These are phyloP conservation scores for Tinospora cordifolia DNA, from an alignment of 164 flowering plant species.

Conservation along the genomic window DNA sequence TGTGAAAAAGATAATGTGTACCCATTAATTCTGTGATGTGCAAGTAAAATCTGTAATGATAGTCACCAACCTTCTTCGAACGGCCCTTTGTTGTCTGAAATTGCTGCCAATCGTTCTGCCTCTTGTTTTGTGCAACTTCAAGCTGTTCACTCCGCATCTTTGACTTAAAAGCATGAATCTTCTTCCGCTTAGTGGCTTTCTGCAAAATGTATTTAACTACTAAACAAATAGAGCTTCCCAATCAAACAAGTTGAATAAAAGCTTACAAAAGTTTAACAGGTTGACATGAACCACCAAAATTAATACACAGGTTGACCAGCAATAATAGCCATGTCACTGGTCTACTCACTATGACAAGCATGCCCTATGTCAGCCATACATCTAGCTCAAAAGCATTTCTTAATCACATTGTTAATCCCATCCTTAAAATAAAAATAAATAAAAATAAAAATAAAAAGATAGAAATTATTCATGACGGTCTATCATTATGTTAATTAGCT, in stretches of 20 bases:
- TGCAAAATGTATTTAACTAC: slow-evolving; percentile 22
- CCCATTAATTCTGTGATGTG: not conserved
- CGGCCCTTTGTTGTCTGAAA: slow-evolving; percentile 90
- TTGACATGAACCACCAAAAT: too few species aligned
- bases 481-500: not conserved
- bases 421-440: too few species aligned
- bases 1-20: too few species aligned
- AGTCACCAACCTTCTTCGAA: slow-evolving; percentile 73
- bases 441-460: too few species aligned
- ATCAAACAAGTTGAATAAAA: not conserved
- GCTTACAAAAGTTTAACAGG: not conserved
- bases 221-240: slow-evolving; percentile 15
- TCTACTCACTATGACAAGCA: too few species aligned
- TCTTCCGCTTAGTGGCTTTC: slow-evolving; percentile 90
- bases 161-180: slow-evolving; percentile 96
- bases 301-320: too few species aligned
- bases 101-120: slow-evolving; percentile 99
- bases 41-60: slow-evolving; percentile 7
- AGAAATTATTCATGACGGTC: too few species aligned
- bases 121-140: slow-evolving; percentile 88
- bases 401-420: too few species aligned
- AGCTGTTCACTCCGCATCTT: slow-evolving; percentile 81
- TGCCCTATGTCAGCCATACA: too few species aligned
- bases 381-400: too few species aligned
- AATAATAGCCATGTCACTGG: too few species aligned